Evolutionary conservation across 331 rosid species (phyloP).

Genomic region (Stylosanthes scabra): DNA sequence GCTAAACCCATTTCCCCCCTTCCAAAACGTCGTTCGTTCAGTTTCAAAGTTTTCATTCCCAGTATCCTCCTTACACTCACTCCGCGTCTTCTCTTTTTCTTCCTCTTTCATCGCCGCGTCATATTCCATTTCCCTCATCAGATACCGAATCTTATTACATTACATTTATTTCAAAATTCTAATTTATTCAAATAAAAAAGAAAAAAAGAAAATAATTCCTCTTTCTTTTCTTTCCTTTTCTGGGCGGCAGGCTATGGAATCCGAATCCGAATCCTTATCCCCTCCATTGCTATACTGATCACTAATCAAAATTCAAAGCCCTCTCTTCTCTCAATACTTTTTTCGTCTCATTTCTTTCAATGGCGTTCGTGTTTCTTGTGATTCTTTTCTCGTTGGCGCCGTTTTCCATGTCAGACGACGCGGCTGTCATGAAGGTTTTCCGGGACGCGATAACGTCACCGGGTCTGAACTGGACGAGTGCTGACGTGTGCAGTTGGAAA

Average conservation of each 20-base stretch:
- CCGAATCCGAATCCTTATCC: slow-evolving; percentile 29
- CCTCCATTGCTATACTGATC: slow-evolving; percentile 15
- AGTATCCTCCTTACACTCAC: not conserved
- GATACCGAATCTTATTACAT: not conserved
- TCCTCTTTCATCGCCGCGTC: slow-evolving; percentile 20
- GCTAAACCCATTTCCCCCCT: not conserved
- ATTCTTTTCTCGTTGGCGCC: not conserved
- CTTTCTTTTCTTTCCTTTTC: not conserved
- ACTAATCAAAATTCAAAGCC: not conserved
- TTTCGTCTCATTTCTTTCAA: not conserved
- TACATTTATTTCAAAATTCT: no score
- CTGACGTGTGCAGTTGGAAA: slow-evolving; percentile 55
- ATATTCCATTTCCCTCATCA: slow-evolving; percentile 15
- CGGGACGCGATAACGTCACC: slow-evolving; percentile 34
- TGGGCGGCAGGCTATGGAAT: not conserved
- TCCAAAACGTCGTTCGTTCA: not conserved
- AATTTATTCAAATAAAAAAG: not conserved
- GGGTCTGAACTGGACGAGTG: slow-evolving; percentile 53
- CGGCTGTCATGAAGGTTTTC: slow-evolving; percentile 55
- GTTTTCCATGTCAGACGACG: slow-evolving; percentile 46
- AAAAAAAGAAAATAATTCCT: not conserved
- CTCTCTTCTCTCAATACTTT: not conserved
- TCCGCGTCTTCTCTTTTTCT: not conserved
- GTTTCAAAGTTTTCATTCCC: not conserved
- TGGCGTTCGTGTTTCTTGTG: not conserved